Percentiles rank a stretch among this genome's conserved stretches.
Conservation (phyloP, 2,329 filamentous ascomycete species). For the Paraphaeosphaeria minitans region DNA sequence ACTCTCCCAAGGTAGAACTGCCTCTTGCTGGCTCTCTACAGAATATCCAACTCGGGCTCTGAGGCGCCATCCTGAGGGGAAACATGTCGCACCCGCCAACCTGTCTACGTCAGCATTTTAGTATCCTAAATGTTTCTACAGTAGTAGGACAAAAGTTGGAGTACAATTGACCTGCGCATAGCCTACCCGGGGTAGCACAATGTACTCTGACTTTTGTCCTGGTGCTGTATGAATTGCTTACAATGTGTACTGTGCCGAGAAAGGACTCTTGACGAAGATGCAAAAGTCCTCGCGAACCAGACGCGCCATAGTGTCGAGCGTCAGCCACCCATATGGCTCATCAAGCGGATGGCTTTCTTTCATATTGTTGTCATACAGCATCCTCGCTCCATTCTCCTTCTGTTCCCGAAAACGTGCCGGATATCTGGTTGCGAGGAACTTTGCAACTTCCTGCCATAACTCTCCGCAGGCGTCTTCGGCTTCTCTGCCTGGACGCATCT, state of each 20-base stretch:
- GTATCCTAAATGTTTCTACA: neutral
- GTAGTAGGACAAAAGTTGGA: no score
- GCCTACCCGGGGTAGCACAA: no score
- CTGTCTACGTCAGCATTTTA: slow-evolving; percentile 30
- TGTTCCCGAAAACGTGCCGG: slow-evolving; percentile 49
- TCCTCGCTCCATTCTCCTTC: slow-evolving; percentile 14
- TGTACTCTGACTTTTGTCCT: no score
- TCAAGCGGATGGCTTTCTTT: slow-evolving; percentile 57
- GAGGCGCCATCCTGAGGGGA: slow-evolving; percentile 59
- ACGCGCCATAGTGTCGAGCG: slow-evolving; percentile 48
- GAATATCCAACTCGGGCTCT: slow-evolving; percentile 56
- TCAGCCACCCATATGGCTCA: slow-evolving; percentile 11
- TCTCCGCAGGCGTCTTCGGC: slow-evolving; percentile 52
- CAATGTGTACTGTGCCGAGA: slow-evolving; percentile 56
- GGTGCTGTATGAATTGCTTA: slow-evolving; percentile 24
- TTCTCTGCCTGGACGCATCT: slow-evolving; percentile 52
- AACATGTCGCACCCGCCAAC: slow-evolving; percentile 58
- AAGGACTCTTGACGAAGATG: slow-evolving; percentile 52
- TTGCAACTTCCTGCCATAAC: slow-evolving; percentile 52
- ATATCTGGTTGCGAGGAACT: slow-evolving; percentile 53
- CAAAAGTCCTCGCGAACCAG: slow-evolving; percentile 60
- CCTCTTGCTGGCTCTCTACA: slow-evolving; percentile 54
- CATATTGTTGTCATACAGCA: slow-evolving; percentile 51
- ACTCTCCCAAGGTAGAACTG: slow-evolving; percentile 57
- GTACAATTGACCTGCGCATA: no score